These are phyloP conservation scores for Dorcoceras hygrometricum DNA, from an alignment of 257 asterid genomes.

Conservation along the genomic window DNA sequence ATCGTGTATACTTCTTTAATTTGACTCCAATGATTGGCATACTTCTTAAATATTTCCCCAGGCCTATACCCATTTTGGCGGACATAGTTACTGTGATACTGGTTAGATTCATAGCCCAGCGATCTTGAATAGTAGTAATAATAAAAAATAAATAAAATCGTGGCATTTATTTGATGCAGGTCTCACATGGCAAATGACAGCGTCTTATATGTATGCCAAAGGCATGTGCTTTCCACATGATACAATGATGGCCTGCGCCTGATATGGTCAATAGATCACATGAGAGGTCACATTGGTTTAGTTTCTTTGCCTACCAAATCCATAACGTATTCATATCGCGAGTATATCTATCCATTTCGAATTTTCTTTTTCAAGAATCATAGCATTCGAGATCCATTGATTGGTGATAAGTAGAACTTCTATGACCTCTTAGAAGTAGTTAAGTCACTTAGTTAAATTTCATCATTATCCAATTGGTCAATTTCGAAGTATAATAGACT, in stretches of 20 bases:
- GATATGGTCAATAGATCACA: slow-evolving; percentile 31
- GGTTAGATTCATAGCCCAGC: slow-evolving; percentile 18
- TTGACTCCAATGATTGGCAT: slow-evolving; percentile 22
- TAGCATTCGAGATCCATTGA: no score
- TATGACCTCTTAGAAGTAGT: no score
- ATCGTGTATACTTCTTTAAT: no score
- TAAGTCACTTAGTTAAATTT: no score
- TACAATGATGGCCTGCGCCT: slow-evolving; percentile 18
- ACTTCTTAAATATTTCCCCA: not conserved
- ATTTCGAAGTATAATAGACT: no score
- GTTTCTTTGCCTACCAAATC: not conserved
- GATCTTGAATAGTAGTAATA: not conserved
- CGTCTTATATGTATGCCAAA: slow-evolving; percentile 27
- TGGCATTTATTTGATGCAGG: slow-evolving; percentile 31
- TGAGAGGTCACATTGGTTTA: slow-evolving; percentile 25
- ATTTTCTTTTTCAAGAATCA: not conserved
- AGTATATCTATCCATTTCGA: slow-evolving; percentile 22
- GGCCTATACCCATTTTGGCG: not conserved
- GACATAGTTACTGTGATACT: no score
- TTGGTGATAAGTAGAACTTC: no score
- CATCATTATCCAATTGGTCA: no score
- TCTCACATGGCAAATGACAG: slow-evolving; percentile 35
- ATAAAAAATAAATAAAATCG: no score
- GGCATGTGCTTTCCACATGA: slow-evolving; percentile 41
- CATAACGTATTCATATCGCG: slow-evolving; percentile 22